Conservation (phyloP, 2,329 filamentous ascomycete species). For the Diplodia intermedia region DNA sequence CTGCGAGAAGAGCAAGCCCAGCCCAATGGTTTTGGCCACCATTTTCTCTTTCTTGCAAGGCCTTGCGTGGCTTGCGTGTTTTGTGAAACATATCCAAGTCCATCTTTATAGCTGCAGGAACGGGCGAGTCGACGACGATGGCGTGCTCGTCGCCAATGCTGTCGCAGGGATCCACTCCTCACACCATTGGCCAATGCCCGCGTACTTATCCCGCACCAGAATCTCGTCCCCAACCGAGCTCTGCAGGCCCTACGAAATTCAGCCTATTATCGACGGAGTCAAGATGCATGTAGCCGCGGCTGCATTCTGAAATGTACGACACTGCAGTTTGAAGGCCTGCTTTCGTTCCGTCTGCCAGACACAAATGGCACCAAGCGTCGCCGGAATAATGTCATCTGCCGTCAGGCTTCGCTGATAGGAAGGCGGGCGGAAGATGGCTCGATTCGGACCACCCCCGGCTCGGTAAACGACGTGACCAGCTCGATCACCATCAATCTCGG, state of each 20-base stretch:
- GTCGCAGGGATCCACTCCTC: slow-evolving; percentile 24
- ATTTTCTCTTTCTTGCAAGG: not conserved
- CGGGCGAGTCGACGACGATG: not conserved
- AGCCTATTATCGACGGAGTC: not conserved
- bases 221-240: not conserved
- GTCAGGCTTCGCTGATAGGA: not conserved
- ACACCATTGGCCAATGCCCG: slow-evolving; percentile 3
- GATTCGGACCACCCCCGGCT: not conserved
- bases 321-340: not conserved
- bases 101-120: not conserved
- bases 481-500: not conserved
- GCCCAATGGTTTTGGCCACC: not conserved
- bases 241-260: not conserved
- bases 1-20: slow-evolving; percentile 17
- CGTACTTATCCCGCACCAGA: not conserved
- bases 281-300: not conserved
- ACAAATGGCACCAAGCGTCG: not conserved
- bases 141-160: slow-evolving; percentile 18
- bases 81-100: not conserved
- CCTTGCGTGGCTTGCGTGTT: not conserved
- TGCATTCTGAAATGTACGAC: not conserved
- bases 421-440: not conserved
- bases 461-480: not conserved
- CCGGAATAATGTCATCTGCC: slow-evolving; percentile 23
- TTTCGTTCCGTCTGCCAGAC: not conserved